Conservation (phyloP, 2,329 filamentous ascomycete genomes). For the Monosporascus sp. region DNA sequence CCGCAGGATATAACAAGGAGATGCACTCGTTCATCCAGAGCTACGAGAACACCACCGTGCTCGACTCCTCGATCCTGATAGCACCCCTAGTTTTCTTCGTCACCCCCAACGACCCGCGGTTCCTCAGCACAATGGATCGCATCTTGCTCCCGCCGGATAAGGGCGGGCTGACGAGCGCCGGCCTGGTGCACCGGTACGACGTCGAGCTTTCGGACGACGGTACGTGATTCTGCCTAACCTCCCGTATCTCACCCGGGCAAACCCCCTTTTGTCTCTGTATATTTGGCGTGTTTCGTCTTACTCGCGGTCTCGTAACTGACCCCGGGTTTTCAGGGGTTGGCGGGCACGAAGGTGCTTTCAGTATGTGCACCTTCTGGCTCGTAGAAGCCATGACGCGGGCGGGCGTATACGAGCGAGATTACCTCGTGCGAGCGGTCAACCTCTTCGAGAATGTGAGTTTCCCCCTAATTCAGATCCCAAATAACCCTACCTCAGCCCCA, state of each 20-base stretch:
- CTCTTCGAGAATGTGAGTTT: slow-evolving; percentile 61
- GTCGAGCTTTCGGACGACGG: slow-evolving; percentile 64
- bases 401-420: slow-evolving; percentile 58
- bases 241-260: not conserved
- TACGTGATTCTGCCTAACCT: slow-evolving; percentile 27
- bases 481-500: not conserved
- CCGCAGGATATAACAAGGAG: slow-evolving; percentile 60
- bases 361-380: slow-evolving; percentile 80
- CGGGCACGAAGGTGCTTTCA: slow-evolving; percentile 70
- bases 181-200: slow-evolving; percentile 71
- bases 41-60: slow-evolving; percentile 63
- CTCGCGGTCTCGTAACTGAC: not conserved
- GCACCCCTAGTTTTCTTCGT: slow-evolving; percentile 78
- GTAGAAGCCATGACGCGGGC: slow-evolving; percentile 73
- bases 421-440: slow-evolving; percentile 56
- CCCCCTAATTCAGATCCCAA: too few relatives aligned
- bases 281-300: not conserved
- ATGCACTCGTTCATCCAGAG: slow-evolving; percentile 69
- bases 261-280: not conserved
- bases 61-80: slow-evolving; percentile 72
- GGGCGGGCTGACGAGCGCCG: slow-evolving; percentile 69
- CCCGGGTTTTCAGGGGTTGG: slow-evolving; percentile 53
- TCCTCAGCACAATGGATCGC: slow-evolving; percentile 64
- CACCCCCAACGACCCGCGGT: slow-evolving; percentile 70
- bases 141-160: slow-evolving; percentile 70